Evolutionary conservation across 1,284 basidiomycete genomes (phyloP).

Genomic region (Afroboletus lepidellus): DNA sequence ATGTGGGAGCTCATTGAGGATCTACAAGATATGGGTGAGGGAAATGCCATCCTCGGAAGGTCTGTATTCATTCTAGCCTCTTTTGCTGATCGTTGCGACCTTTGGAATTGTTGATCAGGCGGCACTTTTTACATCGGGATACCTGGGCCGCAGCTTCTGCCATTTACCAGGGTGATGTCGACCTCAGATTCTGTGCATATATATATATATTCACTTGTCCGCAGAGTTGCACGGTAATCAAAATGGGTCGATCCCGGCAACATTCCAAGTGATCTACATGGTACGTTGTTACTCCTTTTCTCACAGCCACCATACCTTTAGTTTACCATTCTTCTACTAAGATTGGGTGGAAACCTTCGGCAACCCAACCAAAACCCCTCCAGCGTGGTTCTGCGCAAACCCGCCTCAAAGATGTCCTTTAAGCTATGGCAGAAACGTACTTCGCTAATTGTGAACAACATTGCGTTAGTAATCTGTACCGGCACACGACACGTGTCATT

Average conservation of each 20-base stretch:
- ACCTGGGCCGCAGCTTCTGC: conserved; percentile 89
- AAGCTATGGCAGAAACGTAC: neutral
- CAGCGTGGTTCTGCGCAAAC: conserved; percentile 82
- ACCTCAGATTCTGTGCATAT: conserved; percentile 2
- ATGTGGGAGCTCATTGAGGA: conserved; percentile 98
- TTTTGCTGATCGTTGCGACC: neutral
- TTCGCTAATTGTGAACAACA: no score
- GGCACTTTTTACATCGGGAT: conserved; percentile 76
- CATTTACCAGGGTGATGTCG: conserved; percentile 79
- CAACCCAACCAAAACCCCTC: conserved; percentile 81
- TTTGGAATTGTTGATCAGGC: conserved; percentile 39
- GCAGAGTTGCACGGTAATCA: conserved; percentile 83
- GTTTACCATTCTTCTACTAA: conserved; percentile 34
- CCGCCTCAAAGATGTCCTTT: conserved; percentile 81
- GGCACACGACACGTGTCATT: no score
- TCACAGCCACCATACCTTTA: neutral
- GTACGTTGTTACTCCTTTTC: conserved; percentile 42
- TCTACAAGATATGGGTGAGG: conserved; percentile 94
- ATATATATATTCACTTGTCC: conserved; percentile 9
- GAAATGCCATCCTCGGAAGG: conserved; percentile 87
- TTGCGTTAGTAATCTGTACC: no score
- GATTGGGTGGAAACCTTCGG: conserved; percentile 98
- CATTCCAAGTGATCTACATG: conserved; percentile 95
- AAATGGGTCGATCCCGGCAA: conserved; percentile 87
- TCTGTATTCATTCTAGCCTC: conserved; percentile 31